Percentiles rank a stretch among this genome's conserved stretches.
phyloP scores from a whole-genome alignment of 2,329 filamentous ascomycete species.

The Mycosphaerella sp. region DNA sequence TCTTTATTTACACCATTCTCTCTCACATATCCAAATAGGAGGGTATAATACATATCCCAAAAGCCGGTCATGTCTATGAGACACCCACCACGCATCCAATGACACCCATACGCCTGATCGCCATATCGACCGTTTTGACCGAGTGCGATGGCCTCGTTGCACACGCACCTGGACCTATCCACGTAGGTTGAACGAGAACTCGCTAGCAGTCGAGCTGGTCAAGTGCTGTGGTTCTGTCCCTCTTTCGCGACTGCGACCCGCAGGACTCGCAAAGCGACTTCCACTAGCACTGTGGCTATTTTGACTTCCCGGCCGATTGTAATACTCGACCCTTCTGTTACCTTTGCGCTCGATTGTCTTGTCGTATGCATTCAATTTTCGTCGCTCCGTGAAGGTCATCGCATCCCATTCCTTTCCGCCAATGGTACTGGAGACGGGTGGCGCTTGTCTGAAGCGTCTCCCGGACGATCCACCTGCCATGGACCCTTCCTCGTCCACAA shows the following conservation, averaged over 20 bases:
- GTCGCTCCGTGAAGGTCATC: constrained; percentile 14
- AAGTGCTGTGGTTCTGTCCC: constrained; percentile 7
- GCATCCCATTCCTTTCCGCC: constrained; percentile 33
- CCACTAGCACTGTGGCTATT: constrained; percentile 3
- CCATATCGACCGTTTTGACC: background rate
- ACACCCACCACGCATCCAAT: no score
- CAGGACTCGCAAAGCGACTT: constrained; percentile 10
- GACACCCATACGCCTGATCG: background rate
- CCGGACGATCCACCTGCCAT: constrained; percentile 19
- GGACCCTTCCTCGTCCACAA: constrained; percentile 55
- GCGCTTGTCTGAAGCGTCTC: constrained; percentile 33
- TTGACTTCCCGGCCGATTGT: constrained; percentile 13
- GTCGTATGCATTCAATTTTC: constrained; percentile 22
- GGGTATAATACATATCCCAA: background rate
- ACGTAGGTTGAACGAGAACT: constrained; percentile 23
- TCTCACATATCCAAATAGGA: background rate
- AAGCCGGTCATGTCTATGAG: background rate
- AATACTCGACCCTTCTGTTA: constrained; percentile 9
- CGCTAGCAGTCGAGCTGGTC: constrained; percentile 19
- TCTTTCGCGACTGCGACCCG: constrained; percentile 12
- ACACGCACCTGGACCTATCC: background rate
- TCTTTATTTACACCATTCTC: background rate
- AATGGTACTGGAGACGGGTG: constrained; percentile 33
- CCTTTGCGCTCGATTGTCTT: constrained; percentile 21
- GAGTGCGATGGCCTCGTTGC: background rate